Base-by-base conservation (phyloP, 306 rosid species). In the Dicorynia guianensis region DNA sequence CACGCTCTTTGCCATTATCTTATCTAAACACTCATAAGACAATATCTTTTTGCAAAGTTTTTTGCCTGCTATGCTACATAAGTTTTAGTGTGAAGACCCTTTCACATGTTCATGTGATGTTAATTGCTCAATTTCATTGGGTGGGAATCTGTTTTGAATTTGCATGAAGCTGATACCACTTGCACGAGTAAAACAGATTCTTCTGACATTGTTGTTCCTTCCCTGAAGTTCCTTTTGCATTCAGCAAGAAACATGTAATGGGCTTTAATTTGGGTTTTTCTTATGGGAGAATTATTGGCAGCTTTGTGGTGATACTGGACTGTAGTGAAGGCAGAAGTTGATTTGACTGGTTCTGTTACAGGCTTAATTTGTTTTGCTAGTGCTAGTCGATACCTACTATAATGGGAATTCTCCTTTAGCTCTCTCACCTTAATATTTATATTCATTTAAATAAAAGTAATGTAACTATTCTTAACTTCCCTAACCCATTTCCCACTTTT, bases 61-160 rank as follows among this genome's bases (percentile, higher is more conserved):
- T 61, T 20, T 77, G 38, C 56, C 56, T 66, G 52, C 38, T 36
- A 6, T 38, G 62, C 53, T 50, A 49, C 57, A 5, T 20, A 19
- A 19, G 11, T 59, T 49, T 34, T 49, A 46, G 47, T 20, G 4
- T 39, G 25, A 18, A n/a, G 57, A 20, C 12, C 48, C 59, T 59
- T 76, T 49, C 55, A 18, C 46, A 33, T 42, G 30, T 11, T 46
- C 56, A 34, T 66, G 7, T 57, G 5, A 13, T 57, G 62, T 47
- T 58, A 55, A 25, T 25, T 2, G 2, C 30, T 25, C 30, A 25
- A 25, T 25, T 25, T 1, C 30, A 25, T 2, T 25, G 2, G 30
- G 30, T 25, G 30, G 2, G 30, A 25, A 10, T 20, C 38, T 3
- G n/a, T 49, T 49, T 49, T 5, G 6, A n/a, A 13, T 12, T 4